Evolutionary conservation across 441 rosid genomes (phyloP).

Genomic region (Capsella rubella): DNA sequence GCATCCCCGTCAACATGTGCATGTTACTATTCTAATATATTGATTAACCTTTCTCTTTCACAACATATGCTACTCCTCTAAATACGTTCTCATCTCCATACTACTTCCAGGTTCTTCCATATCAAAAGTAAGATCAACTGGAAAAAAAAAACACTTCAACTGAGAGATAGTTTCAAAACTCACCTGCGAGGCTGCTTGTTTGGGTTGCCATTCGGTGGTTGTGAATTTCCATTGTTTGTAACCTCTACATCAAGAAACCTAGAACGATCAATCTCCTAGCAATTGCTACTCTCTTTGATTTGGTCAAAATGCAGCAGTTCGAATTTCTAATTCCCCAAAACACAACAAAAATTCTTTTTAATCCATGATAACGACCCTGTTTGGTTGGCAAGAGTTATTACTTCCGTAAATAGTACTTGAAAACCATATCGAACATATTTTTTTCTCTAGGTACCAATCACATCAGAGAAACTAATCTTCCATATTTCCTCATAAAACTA

Average conservation of each 20-base stretch:
- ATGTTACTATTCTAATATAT: neutral
- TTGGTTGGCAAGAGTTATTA: slow-evolving; percentile 3
- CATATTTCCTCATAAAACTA: slow-evolving; percentile 17
- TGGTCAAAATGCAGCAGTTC: neutral
- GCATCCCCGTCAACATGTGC: slow-evolving; percentile 16
- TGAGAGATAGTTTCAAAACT: slow-evolving; percentile 20
- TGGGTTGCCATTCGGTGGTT: slow-evolving; percentile 28
- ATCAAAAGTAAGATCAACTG: neutral
- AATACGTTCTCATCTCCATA: neutral
- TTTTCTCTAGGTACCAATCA: slow-evolving; percentile 18
- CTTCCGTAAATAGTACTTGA: slow-evolving; percentile 6
- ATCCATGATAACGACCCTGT: slow-evolving; percentile 1
- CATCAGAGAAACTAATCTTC: slow-evolving; percentile 1
- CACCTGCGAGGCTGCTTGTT: slow-evolving; percentile 49
- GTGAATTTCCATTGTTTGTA: slow-evolving; percentile 26
- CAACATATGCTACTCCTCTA: slow-evolving; percentile 1
- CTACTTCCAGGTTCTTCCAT: neutral
- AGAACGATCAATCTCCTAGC: neutral
- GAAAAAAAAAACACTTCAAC: too few species aligned
- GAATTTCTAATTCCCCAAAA: neutral
- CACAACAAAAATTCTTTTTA: slow-evolving; percentile 2
- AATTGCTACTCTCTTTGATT: neutral
- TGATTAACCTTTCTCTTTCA: neutral
- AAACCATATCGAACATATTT: slow-evolving; percentile 7
- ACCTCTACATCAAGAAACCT: slow-evolving; percentile 28